Conservation (phyloP, 805 yeast genomes). For the Starmerella potacharoeniae region DNA sequence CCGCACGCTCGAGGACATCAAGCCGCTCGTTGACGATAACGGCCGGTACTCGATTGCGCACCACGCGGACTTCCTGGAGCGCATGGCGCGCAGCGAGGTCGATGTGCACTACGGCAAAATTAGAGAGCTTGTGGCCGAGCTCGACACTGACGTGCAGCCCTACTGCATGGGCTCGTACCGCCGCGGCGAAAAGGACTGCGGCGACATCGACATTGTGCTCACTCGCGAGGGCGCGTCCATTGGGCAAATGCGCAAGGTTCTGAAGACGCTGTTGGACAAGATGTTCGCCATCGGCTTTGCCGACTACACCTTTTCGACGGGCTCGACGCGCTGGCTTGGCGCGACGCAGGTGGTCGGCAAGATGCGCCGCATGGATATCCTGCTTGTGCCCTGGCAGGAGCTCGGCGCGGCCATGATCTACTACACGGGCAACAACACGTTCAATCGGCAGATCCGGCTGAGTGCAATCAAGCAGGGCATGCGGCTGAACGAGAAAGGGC, state of each 20-base stretch:
- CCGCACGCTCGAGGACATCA: slow-evolving; percentile 33
- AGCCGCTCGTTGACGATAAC: slow-evolving; percentile 25
- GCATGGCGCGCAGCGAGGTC: slow-evolving; percentile 39
- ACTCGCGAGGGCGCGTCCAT: slow-evolving; percentile 29
- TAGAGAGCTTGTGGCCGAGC: slow-evolving; percentile 18
- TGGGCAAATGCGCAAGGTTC: slow-evolving; percentile 16
- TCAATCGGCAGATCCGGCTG: slow-evolving; percentile 38
- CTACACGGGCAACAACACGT: slow-evolving; percentile 44
- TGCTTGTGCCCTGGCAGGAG: slow-evolving; percentile 37
- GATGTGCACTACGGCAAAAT: slow-evolving; percentile 33
- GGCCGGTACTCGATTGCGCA: slow-evolving; percentile 37
- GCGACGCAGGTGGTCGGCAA: slow-evolving; percentile 26
- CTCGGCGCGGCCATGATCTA: slow-evolving; percentile 41
- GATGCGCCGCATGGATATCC: slow-evolving; percentile 46
- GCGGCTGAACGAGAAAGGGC: slow-evolving; percentile 36
- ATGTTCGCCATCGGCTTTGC: slow-evolving; percentile 31
- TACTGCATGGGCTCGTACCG: slow-evolving; percentile 43
- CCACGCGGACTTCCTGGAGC: slow-evolving; percentile 37
- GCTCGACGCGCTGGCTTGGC: slow-evolving; percentile 29
- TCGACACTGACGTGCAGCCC: slow-evolving; percentile 32
- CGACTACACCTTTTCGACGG: slow-evolving; percentile 25
- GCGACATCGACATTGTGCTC: slow-evolving; percentile 44
- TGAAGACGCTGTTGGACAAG: not conserved
- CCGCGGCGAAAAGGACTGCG: slow-evolving; percentile 37
- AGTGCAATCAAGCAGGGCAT: slow-evolving; percentile 34